Conservation (phyloP, 2,329 filamentous ascomycete species). For the Diaporthe australafricana region DNA sequence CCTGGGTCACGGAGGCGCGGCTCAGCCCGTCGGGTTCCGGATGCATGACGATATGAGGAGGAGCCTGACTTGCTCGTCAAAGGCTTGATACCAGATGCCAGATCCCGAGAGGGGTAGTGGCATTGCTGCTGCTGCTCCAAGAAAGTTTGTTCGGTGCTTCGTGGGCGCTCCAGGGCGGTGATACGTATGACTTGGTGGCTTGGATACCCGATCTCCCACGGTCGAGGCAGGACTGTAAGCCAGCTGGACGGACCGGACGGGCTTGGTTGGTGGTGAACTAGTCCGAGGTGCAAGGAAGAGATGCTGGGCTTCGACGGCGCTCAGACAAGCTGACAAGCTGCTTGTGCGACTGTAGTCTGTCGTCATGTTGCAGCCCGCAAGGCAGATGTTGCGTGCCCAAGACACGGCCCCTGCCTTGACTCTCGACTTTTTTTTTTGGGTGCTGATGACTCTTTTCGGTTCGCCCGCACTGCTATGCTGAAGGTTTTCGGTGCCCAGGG, state of each 20-base stretch:
- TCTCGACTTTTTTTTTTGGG: background rate
- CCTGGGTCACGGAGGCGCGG: constrained; percentile 23
- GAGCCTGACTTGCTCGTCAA: constrained; percentile 7
- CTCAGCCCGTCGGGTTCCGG: constrained; percentile 33
- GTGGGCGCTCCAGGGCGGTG: background rate
- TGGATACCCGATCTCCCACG: background rate
- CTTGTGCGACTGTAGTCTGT: constrained; percentile 15
- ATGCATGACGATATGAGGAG: constrained; percentile 32
- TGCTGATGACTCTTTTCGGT: constrained; percentile 5
- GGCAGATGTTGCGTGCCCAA: constrained; percentile 24
- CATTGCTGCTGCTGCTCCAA: background rate
- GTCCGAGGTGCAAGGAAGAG: constrained; percentile 11
- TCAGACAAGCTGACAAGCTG: constrained; percentile 10
- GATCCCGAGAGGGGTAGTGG: constrained; percentile 5
- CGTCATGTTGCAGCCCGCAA: constrained; percentile 24
- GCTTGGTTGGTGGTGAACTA: constrained; percentile 11
- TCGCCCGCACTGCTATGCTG: constrained; percentile 15
- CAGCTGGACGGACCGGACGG: background rate
- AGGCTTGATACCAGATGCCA: constrained; percentile 11
- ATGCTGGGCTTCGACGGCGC: constrained; percentile 6
- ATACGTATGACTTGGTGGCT: constrained; percentile 33
- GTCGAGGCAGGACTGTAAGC: background rate
- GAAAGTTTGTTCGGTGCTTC: background rate
- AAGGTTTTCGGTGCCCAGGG: constrained; percentile 23
- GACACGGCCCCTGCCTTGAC: constrained; percentile 28